Conservation (phyloP, 495 filamentous ascomycete genomes). For the Penicillium flavigenum region DNA sequence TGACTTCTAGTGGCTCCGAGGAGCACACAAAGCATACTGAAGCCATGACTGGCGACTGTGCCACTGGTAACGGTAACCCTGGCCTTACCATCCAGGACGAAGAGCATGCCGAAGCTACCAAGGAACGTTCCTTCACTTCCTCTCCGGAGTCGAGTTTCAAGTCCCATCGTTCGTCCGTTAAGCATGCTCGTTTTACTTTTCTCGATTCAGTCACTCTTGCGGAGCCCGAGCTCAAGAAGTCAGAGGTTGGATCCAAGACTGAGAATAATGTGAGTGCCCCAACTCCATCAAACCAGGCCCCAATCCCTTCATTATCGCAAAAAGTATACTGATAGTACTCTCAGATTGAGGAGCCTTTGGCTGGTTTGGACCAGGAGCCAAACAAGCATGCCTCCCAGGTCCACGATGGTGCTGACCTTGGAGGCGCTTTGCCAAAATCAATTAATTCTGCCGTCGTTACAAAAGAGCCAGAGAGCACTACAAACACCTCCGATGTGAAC, state of each 20-base stretch:
- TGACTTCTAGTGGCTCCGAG: background rate
- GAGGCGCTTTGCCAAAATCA: background rate
- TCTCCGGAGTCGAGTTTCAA: background rate
- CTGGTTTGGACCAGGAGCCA: background rate
- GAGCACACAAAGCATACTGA: background rate
- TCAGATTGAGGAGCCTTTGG: background rate
- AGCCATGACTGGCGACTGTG: background rate
- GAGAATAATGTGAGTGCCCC: background rate
- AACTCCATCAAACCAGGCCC: background rate
- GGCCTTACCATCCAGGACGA: background rate
- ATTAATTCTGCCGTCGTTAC: background rate
- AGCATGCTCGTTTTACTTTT: background rate
- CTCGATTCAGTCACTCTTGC: background rate
- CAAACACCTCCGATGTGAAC: background rate
- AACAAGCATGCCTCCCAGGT: background rate
- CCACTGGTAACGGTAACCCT: background rate
- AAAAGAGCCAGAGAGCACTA: background rate
- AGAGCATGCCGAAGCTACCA: background rate
- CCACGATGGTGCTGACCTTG: background rate
- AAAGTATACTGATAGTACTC: background rate
- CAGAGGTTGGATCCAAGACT: background rate
- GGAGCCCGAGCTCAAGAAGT: background rate
- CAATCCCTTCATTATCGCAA: background rate
- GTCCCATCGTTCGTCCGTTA: background rate
- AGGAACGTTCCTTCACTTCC: background rate